These are phyloP conservation scores for Chlamydomonas sp. DNA, from an alignment of 139 green algal species.

Conservation along the genomic window DNA sequence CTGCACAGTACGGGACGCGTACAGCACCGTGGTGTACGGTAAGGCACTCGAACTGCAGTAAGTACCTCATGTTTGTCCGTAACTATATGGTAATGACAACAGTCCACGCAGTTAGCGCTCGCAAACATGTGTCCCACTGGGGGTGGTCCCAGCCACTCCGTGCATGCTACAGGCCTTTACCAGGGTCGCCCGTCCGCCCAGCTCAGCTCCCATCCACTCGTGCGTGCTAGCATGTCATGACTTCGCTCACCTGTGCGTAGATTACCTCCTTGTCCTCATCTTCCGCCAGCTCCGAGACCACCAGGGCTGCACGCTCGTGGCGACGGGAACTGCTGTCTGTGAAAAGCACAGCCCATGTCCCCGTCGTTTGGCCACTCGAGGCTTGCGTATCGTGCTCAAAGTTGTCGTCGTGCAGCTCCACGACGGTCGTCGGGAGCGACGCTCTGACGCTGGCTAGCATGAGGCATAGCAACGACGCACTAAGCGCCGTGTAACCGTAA, in stretches of 20 bases:
- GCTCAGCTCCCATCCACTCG: neutral
- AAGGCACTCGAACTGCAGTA: too few species aligned
- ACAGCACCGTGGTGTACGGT: neutral
- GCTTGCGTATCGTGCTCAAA: conserved; percentile 66
- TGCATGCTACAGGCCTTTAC: too few species aligned
- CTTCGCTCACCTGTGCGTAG: conserved; percentile 28
- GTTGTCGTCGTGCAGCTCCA: conserved; percentile 29
- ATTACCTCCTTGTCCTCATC: conserved; percentile 49
- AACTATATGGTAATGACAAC: too few species aligned
- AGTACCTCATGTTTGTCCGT: too few species aligned
- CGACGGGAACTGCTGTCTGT: neutral
- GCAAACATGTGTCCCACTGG: too few species aligned
- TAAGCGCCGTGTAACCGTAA: neutral
- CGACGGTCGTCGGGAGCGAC: conserved; percentile 29
- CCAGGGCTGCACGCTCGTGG: neutral
- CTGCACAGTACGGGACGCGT: neutral
- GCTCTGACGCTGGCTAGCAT: neutral
- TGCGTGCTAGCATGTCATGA: neutral
- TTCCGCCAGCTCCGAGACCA: conserved; percentile 26
- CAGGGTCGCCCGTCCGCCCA: too few species aligned
- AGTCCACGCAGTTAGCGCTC: too few species aligned
- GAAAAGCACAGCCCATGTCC: conserved; percentile 45
- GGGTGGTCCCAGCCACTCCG: too few species aligned
- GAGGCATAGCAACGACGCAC: neutral
- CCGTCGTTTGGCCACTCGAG: conserved; percentile 55